Evolutionary conservation across 1,284 basidiomycete species (phyloP).

Genomic region (Moesziomyces sp.): DNA sequence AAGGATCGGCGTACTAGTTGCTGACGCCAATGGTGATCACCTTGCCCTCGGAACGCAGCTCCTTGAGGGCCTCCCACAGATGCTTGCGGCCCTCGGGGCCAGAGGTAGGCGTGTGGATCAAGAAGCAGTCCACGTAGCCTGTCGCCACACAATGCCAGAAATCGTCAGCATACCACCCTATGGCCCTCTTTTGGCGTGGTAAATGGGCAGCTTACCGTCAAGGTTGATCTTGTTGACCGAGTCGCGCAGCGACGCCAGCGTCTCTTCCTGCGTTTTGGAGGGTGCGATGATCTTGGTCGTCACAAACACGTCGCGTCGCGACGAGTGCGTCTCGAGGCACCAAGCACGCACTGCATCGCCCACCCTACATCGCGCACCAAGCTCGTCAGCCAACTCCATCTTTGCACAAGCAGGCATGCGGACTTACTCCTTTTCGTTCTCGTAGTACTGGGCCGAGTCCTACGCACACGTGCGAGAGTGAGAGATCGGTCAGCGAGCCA

Average conservation of each 20-base stretch:
- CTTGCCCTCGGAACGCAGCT: constrained; percentile 40
- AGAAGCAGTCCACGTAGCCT: constrained; percentile 50
- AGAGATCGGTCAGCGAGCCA: not conserved
- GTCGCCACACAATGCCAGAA: not conserved
- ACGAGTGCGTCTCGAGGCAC: constrained; percentile 33
- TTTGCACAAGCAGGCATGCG: no score
- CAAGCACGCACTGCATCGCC: constrained; percentile 40
- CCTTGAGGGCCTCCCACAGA: constrained; percentile 43
- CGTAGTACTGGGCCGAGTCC: constrained; percentile 46
- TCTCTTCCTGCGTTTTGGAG: constrained; percentile 19
- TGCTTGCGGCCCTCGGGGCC: constrained; percentile 38
- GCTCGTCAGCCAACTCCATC: not conserved
- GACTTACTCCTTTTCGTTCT: constrained; percentile 42
- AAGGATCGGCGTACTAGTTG: constrained; percentile 22
- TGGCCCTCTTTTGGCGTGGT: no score
- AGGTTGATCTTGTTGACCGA: constrained; percentile 37
- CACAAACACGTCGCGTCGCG: constrained; percentile 39
- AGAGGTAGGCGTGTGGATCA: constrained; percentile 48
- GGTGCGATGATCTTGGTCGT: constrained; percentile 48
- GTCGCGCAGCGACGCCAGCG: constrained; percentile 29
- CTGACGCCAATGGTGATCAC: constrained; percentile 38
- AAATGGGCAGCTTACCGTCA: constrained; percentile 12
- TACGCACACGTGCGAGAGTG: not conserved
- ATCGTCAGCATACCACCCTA: no score
- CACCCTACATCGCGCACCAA: constrained; percentile 8